phyloP scores from a whole-genome alignment of 2,329 filamentous ascomycete species.

The Stemphylium vesicarium region DNA sequence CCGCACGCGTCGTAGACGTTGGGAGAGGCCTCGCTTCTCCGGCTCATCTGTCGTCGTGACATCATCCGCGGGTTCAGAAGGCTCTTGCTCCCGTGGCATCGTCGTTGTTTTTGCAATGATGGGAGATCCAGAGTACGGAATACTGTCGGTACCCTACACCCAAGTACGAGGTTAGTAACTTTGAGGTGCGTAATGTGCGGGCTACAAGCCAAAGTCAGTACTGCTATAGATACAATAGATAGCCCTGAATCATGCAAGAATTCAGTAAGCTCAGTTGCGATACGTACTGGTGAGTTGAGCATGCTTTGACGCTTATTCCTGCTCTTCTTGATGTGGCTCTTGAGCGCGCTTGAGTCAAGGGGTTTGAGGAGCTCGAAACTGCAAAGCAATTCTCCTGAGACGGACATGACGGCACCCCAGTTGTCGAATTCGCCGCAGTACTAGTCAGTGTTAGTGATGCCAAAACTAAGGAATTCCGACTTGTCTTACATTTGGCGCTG shows the following conservation, averaged over 20 bases:
- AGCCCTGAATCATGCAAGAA: constrained; percentile 25
- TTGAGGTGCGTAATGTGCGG: constrained; percentile 58
- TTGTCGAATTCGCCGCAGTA: constrained; percentile 99
- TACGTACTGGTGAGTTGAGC: constrained; percentile 91
- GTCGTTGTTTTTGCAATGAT: constrained; percentile 19
- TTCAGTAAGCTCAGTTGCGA: constrained; percentile 20
- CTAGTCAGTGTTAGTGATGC: constrained; percentile 54
- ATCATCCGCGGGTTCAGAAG: constrained; percentile 14
- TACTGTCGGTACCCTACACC: constrained; percentile 30
- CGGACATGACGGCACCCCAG: constrained; percentile 98
- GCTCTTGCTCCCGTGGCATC: constrained; percentile 13
- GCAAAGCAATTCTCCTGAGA: constrained; percentile 89
- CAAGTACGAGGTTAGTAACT: constrained; percentile 52
- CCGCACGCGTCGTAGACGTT: constrained; percentile 23
- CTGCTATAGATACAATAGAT: constrained; percentile 34
- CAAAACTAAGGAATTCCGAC: not conserved
- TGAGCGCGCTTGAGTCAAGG: constrained; percentile 91
- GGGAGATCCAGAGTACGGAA: constrained; percentile 14
- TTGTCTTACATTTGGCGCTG: constrained; percentile 89
- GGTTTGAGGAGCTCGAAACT: constrained; percentile 98
- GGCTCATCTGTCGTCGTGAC: constrained; percentile 15
- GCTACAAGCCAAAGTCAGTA: constrained; percentile 48
- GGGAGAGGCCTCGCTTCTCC: constrained; percentile 20
- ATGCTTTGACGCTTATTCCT: constrained; percentile 93
- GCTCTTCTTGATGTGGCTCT: constrained; percentile 99